These are phyloP conservation scores for Melaleuca alternifolia DNA, from an alignment of 345 rosid genomes.

Conservation along the genomic window DNA sequence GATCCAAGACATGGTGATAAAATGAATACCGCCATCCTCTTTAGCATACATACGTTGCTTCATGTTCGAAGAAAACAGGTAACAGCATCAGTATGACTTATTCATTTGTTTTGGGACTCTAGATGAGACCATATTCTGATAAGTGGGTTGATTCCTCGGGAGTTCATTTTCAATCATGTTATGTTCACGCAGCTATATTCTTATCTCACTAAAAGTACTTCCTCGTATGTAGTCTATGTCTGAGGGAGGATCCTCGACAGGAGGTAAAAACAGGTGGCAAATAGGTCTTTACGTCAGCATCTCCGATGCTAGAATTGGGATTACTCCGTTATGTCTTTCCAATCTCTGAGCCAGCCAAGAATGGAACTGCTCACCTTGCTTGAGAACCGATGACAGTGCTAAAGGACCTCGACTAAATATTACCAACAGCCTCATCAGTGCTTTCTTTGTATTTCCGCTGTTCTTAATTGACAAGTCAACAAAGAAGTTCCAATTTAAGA, in stretches of 20 bases:
- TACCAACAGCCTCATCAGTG: neutral
- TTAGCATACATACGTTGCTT: neutral
- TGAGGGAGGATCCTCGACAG: neutral
- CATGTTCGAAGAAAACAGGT: neutral
- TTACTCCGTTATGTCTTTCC: neutral
- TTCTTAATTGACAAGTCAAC: neutral
- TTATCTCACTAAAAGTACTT: neutral
- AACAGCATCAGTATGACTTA: neutral
- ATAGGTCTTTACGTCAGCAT: neutral
- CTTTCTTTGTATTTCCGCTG: neutral
- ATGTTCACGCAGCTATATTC: neutral
- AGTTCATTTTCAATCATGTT: neutral
- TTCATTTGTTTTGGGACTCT: neutral
- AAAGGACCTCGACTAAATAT: neutral
- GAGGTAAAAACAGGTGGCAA: neutral
- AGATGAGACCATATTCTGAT: neutral
- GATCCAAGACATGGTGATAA: neutral
- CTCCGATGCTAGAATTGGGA: neutral
- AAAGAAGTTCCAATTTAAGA: neutral
- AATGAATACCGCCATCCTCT: neutral
- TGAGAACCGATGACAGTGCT: neutral
- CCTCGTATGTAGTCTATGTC: neutral
- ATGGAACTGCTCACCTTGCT: neutral
- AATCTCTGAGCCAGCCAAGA: neutral
- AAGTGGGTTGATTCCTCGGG: neutral